Conservation (phyloP, 2,329 filamentous ascomycete species). For the Aaosphaeria pasadenensis region DNA sequence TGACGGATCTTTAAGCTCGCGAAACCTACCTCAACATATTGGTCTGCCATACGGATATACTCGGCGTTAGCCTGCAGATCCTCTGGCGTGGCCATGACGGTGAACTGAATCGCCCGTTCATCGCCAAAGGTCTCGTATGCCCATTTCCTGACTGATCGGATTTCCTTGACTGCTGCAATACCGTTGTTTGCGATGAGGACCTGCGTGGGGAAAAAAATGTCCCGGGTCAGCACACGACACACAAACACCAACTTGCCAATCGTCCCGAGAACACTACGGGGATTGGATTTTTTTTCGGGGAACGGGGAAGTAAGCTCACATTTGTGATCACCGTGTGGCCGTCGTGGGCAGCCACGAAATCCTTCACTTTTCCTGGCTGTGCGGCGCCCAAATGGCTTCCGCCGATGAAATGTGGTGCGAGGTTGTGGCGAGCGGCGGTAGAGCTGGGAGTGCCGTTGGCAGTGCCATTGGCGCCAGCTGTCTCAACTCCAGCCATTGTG, state of each 20-base stretch:
- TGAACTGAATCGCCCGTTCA: slow-evolving; percentile 97
- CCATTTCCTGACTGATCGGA: slow-evolving; percentile 99
- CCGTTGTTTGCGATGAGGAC: slow-evolving; percentile 99
- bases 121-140: slow-evolving; percentile 99
- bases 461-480: slow-evolving; percentile 38
- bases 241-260: no score
- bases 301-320: slow-evolving; percentile 49
- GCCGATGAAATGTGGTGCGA: slow-evolving; percentile 94
- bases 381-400: slow-evolving; percentile 85
- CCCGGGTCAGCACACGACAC: slow-evolving; percentile 14
- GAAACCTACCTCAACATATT: slow-evolving; percentile 79
- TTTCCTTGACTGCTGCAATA: slow-evolving; percentile 99
- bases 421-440: slow-evolving; percentile 75
- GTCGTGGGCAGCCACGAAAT: slow-evolving; percentile 85
- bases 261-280: no score
- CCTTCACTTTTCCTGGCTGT: slow-evolving; percentile 82
- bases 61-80: slow-evolving; percentile 97
- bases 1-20: background rate
- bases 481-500: slow-evolving; percentile 34
- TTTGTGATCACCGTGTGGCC: slow-evolving; percentile 98
- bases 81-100: slow-evolving; percentile 98
- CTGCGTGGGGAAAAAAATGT: slow-evolving; percentile 47
- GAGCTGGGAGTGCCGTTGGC: slow-evolving; percentile 58
- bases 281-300: background rate
- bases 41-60: slow-evolving; percentile 99